These are phyloP conservation scores for Microstegium vimineum DNA, from an alignment of 176 grass and related monocot species.

Conservation along the genomic window DNA sequence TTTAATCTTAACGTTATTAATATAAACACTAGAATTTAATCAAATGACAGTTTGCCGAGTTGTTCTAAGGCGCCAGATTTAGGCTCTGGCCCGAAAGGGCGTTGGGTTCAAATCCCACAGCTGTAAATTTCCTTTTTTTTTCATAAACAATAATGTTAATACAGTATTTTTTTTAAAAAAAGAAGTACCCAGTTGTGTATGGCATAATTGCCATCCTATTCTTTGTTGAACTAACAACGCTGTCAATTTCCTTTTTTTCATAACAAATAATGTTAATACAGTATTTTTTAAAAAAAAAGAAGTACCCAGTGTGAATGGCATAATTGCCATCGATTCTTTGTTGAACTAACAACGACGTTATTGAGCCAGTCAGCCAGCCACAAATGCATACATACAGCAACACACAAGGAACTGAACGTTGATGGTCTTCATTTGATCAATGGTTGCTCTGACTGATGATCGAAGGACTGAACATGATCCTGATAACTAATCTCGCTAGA, in stretches of 20 bases:
- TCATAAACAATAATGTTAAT: too few species aligned
- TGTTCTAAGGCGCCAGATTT: slow-evolving; percentile 99
- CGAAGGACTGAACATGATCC: neutral
- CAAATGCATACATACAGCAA: neutral
- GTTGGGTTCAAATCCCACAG: slow-evolving; percentile 99
- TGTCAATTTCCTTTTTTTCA: slow-evolving; percentile 1
- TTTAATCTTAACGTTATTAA: too few species aligned
- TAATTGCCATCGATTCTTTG: too few species aligned
- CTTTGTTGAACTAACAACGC: too few species aligned
- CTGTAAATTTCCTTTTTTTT: slow-evolving; percentile 12
- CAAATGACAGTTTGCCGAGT: slow-evolving; percentile 99
- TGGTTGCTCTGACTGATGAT: neutral
- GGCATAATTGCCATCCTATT: too few species aligned
- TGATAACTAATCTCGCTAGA: neutral
- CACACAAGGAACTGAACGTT: neutral
- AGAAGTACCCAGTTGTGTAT: too few species aligned
- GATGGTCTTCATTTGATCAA: neutral
- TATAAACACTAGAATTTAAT: too few species aligned
- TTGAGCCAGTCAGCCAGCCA: neutral
- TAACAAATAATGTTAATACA: too few species aligned
- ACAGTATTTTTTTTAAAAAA: neutral
- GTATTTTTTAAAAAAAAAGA: neutral
- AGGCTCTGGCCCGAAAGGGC: slow-evolving; percentile 99
- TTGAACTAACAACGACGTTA: neutral
- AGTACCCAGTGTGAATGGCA: too few species aligned